Conservation (phyloP, 129 eudicot species). For the sunflower (Helianthus annuus) region HanXRQr2.0-SUNRISE NC_035438.2:128178589-128179088, state of each 20-base stretch:
- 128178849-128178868: neutral
- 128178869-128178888: neutral
- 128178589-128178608: neutral
- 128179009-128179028: no score
- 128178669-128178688: neutral
- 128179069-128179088: slow-evolving; percentile 70
- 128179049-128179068: slow-evolving; percentile 79
- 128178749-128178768: neutral
- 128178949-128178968: neutral
- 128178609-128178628: neutral
- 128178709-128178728: neutral
- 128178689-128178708: neutral
- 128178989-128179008: no score
- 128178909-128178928: no score
- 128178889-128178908: neutral
- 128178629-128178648: neutral
- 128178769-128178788: neutral
- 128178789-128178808: no score
- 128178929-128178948: neutral
- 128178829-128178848: no score
- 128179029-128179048: slow-evolving; percentile 31
- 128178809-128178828: no score
- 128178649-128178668: neutral
- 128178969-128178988: neutral
- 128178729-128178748: neutral